Evolutionary conservation across 768 basidiomycete genomes (phyloP), one percentile per base, ranked within the genome.

Genomic region (Roridomyces roridus): DNA sequence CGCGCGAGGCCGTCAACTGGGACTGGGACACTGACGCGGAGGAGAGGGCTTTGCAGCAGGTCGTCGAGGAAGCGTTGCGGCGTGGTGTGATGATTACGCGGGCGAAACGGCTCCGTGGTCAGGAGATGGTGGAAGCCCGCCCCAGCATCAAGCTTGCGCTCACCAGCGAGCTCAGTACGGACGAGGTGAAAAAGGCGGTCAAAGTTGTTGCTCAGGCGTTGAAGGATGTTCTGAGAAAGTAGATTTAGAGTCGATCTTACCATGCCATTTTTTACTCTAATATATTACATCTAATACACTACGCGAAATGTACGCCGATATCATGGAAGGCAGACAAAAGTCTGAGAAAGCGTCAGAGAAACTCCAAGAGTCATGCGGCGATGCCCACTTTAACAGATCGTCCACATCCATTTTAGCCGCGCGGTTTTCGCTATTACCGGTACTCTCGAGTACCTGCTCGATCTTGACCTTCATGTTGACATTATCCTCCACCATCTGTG

Each of bases 381-480:
- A 15, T 21, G 75, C 88, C 50, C 67, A 94, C 93, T 90, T 94
- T 34, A 98, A 77, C 21, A 98, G 78, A 69, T 96, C 96, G 62
- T 96, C 91, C 11, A 97, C 80, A 54, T 89, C 86, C 94, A 98
- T 96, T 73, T 98, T 98, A 2, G 94, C 85, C 1, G 92, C 93
- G 41, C 96, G 84, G 46, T 80, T 85, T 47, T 96, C 91, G 18
- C 85, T 82, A 65, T 85, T 88, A 1, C 85, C 89, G 5, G 86
- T 85, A 47, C 91, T 86, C 6, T 77, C 73, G 20, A 96, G 74
- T 45, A 96, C 86, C 60, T 84, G 77, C 56, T 95, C 91, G 5
- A 96, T 81, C 46, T 85, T 82, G 21, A 74, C 72, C 68, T 85
- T 86, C 70, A 96, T 92, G 46, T 86, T 76, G 20, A 86, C 77